Base-by-base conservation (phyloP, 2,329 filamentous ascomycete species). In the Colletotrichum sp. region DNA sequence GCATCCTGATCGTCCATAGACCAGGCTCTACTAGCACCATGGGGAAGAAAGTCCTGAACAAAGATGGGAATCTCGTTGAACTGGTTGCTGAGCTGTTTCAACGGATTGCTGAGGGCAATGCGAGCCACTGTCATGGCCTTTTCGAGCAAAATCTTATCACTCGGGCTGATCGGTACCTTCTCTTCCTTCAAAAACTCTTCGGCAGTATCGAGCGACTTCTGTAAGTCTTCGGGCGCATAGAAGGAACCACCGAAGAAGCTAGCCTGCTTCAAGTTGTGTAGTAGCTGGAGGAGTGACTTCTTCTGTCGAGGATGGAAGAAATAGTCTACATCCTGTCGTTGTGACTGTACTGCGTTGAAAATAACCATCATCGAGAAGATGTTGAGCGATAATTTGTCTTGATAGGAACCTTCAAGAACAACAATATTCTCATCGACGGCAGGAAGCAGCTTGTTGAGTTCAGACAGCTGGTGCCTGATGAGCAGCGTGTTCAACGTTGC, bases 171-270 rank as follows among this genome's bases (percentile, higher is more conserved):
- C 0, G 85, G 85, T 1, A 94, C 88, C 13, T 89, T 88, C 32
- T 91, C 88, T 71, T 94, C 92, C 3, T 85, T 83, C 15, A 98
- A 81, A 79, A 98, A 98, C 44, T 88, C 88, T 68, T 90, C 87
- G 1, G 94, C 93, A 39, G 92, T 92, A 32, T 94, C 88, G 1
- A 97, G 83, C 0, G 94, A 91, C 32, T 88, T 91, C 4, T 84
- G 77, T 5, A 98, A 90, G 72, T 96, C 92, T 1, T 88, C 85
- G 0, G 87, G 84, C 0, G 92, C 91, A 80, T 94, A 96, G 64
- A 96, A 96, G 0, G 93, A 93, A 85, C 95, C 96, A 13, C 92
- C 92, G 83, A 96, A 98, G 81, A 98, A 98, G 65, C 94, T 95
- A 8, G 95, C 93, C 81, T 97, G 94, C 22, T 95, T 92, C 61